A percentile compares a stretch with the other conserved stretches of the same genome.
These are phyloP conservation scores for Pyrrhoderma noxium DNA, from an alignment of 1,284 basidiomycete species.

Conservation along the genomic window DNA sequence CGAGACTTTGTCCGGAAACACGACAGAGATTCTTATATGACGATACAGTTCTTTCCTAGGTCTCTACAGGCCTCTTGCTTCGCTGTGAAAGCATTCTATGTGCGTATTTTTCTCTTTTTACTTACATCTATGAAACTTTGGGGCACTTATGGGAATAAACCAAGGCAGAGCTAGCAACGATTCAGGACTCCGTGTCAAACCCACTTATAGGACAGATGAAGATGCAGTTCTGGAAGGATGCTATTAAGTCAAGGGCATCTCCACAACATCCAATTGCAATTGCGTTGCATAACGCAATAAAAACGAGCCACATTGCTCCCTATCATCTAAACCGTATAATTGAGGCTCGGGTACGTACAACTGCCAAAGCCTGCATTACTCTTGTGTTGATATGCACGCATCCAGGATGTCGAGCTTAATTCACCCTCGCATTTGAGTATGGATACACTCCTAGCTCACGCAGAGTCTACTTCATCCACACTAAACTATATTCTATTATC, in stretches of 20 bases:
- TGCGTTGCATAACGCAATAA: constrained; percentile 58
- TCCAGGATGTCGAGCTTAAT: constrained; percentile 73
- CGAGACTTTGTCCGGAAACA: constrained; percentile 60
- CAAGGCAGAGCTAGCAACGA: constrained; percentile 77
- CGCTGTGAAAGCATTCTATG: constrained; percentile 83
- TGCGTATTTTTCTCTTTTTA: constrained; percentile 33
- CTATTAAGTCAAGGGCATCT: constrained; percentile 62
- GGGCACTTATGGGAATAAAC: neutral
- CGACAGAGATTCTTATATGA: constrained; percentile 77
- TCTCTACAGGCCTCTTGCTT: constrained; percentile 63
- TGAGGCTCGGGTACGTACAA: constrained; percentile 69
- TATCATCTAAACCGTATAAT: constrained; percentile 84
- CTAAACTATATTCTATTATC: constrained; percentile 76
- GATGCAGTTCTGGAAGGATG: constrained; percentile 91
- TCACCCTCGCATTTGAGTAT: constrained; percentile 63
- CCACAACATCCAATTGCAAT: constrained; percentile 80
- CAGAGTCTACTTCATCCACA: constrained; percentile 75
- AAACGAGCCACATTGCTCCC: constrained; percentile 43
- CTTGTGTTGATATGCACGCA: constrained; percentile 17
- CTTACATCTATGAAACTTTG: neutral
- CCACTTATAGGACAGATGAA: constrained; percentile 80
- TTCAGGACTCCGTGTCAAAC: constrained; percentile 77
- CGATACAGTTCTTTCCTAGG: constrained; percentile 71
- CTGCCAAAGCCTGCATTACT: constrained; percentile 2
- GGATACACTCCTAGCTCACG: constrained; percentile 63